Evolutionary conservation across 345 rosid genomes (phyloP).

Genomic region (Schrenkiella parvula): DNA sequence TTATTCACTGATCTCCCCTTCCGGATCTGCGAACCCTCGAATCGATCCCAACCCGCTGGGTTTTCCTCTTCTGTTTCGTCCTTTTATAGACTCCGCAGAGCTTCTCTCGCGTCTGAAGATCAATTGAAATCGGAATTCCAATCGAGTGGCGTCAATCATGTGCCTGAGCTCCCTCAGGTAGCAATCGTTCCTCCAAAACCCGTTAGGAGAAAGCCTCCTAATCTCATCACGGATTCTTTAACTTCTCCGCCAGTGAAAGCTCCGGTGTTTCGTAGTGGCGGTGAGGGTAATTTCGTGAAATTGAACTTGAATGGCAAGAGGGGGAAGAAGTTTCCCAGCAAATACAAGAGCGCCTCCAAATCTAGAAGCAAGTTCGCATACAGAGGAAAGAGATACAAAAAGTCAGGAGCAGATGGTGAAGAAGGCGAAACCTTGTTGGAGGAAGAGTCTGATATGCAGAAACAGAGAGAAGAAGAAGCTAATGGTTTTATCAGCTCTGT

Average conservation of each 20-base stretch:
- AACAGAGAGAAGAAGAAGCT: slow-evolving; percentile 24
- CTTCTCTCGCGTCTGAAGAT: slow-evolving; percentile 37
- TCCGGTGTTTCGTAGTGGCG: slow-evolving; percentile 36
- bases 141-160: neutral
- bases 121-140: slow-evolving; percentile 2
- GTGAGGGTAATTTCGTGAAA: slow-evolving; percentile 89
- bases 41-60: slow-evolving; percentile 36
- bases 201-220: slow-evolving; percentile 44
- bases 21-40: slow-evolving; percentile 53
- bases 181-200: slow-evolving; percentile 23
- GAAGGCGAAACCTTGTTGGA: slow-evolving; percentile 50
- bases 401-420: slow-evolving; percentile 34
- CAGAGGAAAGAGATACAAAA: slow-evolving; percentile 46
- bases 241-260: slow-evolving; percentile 47
- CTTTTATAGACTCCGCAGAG: slow-evolving; percentile 53
- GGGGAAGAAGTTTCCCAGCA: slow-evolving; percentile 52
- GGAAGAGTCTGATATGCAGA: slow-evolving; percentile 36
- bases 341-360: slow-evolving; percentile 39
- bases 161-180: neutral
- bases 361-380: slow-evolving; percentile 27
- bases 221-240: slow-evolving; percentile 43
- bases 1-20: slow-evolving; percentile 43
- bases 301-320: slow-evolving; percentile 54
- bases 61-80: slow-evolving; percentile 55
- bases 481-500: slow-evolving; percentile 30